Percentiles rank a stretch among this genome's conserved stretches.
Evolutionary conservation across 2,329 filamentous ascomycete species (phyloP).

Genomic region (Orbilia brochopaga): DNA sequence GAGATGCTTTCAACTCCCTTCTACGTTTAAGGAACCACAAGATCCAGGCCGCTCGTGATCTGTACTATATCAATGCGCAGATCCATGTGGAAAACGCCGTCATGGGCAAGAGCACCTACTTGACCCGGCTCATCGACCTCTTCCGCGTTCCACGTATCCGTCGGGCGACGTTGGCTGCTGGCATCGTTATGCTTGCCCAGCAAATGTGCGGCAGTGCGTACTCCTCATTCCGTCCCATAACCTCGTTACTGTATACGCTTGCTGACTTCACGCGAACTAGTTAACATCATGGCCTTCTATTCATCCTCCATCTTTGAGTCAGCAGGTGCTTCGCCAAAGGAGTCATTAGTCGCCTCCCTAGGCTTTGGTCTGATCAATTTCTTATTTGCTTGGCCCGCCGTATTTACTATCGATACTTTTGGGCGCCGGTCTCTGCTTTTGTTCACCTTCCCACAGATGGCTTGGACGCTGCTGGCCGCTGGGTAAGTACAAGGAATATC

Average conservation of each 20-base stretch:
- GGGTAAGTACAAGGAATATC: slow-evolving; percentile 57
- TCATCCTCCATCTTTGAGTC: slow-evolving; percentile 68
- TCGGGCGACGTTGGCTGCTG: slow-evolving; percentile 76
- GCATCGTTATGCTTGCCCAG: slow-evolving; percentile 75
- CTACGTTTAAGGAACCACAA: slow-evolving; percentile 65
- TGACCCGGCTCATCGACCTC: slow-evolving; percentile 68
- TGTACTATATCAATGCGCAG: slow-evolving; percentile 67
- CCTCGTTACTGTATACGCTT: slow-evolving; percentile 62
- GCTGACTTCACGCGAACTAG: slow-evolving; percentile 12
- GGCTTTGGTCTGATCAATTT: slow-evolving; percentile 72
- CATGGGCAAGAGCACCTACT: slow-evolving; percentile 63
- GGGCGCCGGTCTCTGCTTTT: slow-evolving; percentile 68
- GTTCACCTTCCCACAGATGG: slow-evolving; percentile 73
- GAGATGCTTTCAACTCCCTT: slow-evolving; percentile 67
- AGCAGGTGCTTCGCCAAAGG: slow-evolving; percentile 64
- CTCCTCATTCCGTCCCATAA: slow-evolving; percentile 59
- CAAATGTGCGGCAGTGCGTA: slow-evolving; percentile 65
- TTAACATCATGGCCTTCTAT: slow-evolving; percentile 80
- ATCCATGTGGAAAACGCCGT: slow-evolving; percentile 61
- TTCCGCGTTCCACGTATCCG: slow-evolving; percentile 73
- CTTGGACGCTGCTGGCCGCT: slow-evolving; percentile 70
- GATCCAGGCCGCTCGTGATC: slow-evolving; percentile 68
- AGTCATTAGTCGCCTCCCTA: slow-evolving; percentile 68
- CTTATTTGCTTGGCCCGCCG: slow-evolving; percentile 69
- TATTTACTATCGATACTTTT: slow-evolving; percentile 72